Percentiles rank a stretch among this genome's conserved stretches.
These are phyloP conservation scores for Crithidia thermophila DNA, from an alignment of 208 protist species.

Conservation along the genomic window DNA sequence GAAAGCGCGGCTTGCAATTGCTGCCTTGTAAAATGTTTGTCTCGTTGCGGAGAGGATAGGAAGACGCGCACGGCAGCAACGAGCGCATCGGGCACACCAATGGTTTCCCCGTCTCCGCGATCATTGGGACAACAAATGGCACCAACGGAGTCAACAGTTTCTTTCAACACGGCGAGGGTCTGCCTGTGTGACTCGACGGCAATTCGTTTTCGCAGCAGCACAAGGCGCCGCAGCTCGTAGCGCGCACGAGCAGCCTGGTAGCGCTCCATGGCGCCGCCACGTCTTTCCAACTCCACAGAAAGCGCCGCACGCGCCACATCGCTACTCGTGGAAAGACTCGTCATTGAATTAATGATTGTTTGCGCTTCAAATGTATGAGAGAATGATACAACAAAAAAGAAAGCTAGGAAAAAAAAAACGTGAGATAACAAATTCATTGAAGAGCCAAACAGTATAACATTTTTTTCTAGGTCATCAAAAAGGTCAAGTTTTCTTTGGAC, in stretches of 20 bases:
- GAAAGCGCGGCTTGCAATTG: too few species aligned
- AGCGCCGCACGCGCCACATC: neutral
- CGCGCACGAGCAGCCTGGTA: neutral
- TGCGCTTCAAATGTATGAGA: neutral
- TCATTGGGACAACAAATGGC: neutral
- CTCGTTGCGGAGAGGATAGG: neutral
- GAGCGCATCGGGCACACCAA: neutral
- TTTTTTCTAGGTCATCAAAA: too few species aligned
- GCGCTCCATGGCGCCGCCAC: neutral
- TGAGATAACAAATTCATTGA: too few species aligned
- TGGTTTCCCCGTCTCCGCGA: neutral
- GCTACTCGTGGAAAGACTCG: neutral
- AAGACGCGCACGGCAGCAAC: neutral
- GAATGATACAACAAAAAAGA: neutral
- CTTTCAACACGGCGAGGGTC: neutral
- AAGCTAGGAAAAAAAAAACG: too few species aligned
- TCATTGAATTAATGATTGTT: neutral
- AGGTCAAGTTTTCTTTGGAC: too few species aligned
- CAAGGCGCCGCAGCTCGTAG: slow-evolving; percentile 7
- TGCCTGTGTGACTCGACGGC: slow-evolving; percentile 10
- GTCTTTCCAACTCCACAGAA: neutral
- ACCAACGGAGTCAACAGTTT: neutral
- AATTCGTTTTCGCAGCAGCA: neutral
- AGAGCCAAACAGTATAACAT: too few species aligned
- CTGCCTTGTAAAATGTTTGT: too few species aligned